Evolutionary conservation across 2,329 filamentous ascomycete genomes (phyloP).

Genomic region (Zymoseptoria crescenta): DNA sequence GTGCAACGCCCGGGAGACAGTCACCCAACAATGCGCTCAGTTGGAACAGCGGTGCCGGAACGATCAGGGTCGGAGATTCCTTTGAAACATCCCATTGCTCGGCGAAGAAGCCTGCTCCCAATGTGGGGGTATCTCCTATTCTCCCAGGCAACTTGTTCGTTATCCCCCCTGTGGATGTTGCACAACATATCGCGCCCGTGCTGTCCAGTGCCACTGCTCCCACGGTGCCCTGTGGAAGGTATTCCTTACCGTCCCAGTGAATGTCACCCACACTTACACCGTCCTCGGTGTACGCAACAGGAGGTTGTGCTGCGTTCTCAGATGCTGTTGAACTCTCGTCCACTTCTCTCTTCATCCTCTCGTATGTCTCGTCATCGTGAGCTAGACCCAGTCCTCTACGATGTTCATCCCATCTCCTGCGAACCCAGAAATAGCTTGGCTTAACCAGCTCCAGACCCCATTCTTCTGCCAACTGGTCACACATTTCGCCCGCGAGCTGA

Average conservation of each 20-base stretch:
- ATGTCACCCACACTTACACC: slow-evolving; percentile 2
- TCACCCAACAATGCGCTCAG: slow-evolving; percentile 7
- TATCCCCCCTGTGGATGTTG: slow-evolving; percentile 64
- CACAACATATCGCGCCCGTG: slow-evolving; percentile 63
- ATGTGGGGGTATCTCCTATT: slow-evolving; percentile 76
- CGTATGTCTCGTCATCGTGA: slow-evolving; percentile 30
- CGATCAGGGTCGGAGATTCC: not conserved
- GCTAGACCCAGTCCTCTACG: slow-evolving; percentile 47
- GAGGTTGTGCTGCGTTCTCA: not conserved
- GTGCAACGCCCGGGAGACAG: slow-evolving; percentile 19
- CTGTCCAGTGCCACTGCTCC: slow-evolving; percentile 74
- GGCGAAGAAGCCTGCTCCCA: slow-evolving; percentile 84
- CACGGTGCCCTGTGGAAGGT: slow-evolving; percentile 74
- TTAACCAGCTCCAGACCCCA: slow-evolving; percentile 67
- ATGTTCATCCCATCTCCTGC: slow-evolving; percentile 73
- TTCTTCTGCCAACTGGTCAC: slow-evolving; percentile 58
- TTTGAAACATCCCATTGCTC: slow-evolving; percentile 58
- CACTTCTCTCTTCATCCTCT: slow-evolving; percentile 35
- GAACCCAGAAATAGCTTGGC: slow-evolving; percentile 69
- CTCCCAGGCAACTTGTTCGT: slow-evolving; percentile 84
- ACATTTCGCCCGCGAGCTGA: slow-evolving; percentile 58
- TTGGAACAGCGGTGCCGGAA: not conserved
- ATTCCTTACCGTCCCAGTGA: slow-evolving; percentile 53
- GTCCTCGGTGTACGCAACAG: not conserved
- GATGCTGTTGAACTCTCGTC: slow-evolving; percentile 16